A percentile compares a stretch with the other conserved stretches of the same genome.
These are phyloP conservation scores for Bremia lactucae DNA, from an alignment of 352 stramenopile genomes.

Conservation along the genomic window DNA sequence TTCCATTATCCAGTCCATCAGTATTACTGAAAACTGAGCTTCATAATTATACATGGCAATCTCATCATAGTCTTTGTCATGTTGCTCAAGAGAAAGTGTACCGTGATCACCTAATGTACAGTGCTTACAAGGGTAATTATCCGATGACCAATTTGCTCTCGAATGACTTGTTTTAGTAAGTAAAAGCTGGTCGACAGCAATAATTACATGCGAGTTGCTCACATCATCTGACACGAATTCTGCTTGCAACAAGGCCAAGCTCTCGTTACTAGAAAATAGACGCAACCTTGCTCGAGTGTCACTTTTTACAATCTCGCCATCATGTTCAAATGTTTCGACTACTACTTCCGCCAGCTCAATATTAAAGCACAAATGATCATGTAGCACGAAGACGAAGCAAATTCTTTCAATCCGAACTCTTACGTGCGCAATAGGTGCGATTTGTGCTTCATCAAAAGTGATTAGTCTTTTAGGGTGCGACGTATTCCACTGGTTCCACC, in stretches of 20 bases:
- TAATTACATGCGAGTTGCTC: constrained; percentile 30
- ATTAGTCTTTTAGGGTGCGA: constrained; percentile 54
- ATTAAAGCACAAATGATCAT: constrained; percentile 54
- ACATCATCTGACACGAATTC: constrained; percentile 14
- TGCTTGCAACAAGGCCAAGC: constrained; percentile 20
- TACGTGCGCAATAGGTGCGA: constrained; percentile 61
- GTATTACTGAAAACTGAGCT: constrained; percentile 33
- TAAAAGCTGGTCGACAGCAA: constrained; percentile 20
- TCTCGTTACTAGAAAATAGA: constrained; percentile 29
- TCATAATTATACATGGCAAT: constrained; percentile 66
- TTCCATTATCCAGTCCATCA: constrained; percentile 33
- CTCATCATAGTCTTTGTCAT: constrained; percentile 20
- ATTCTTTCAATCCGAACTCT: constrained; percentile 35
- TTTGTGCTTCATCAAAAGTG: constrained; percentile 30
- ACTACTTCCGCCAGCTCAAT: constrained; percentile 25
- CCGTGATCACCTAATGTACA: constrained; percentile 11
- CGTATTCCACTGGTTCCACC: constrained; percentile 77
- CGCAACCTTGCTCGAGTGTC: constrained; percentile 22
- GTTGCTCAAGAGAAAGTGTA: constrained; percentile 9
- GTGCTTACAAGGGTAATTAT: constrained; percentile 38
- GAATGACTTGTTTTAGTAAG: constrained; percentile 41
- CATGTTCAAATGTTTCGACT: constrained; percentile 25
- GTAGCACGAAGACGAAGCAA: constrained; percentile 42
- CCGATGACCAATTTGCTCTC: constrained; percentile 34
- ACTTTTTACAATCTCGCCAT: constrained; percentile 24